phyloP scores from a whole-genome alignment of 192 early-diverging fungal species.

The Podila verticillata region DNA sequence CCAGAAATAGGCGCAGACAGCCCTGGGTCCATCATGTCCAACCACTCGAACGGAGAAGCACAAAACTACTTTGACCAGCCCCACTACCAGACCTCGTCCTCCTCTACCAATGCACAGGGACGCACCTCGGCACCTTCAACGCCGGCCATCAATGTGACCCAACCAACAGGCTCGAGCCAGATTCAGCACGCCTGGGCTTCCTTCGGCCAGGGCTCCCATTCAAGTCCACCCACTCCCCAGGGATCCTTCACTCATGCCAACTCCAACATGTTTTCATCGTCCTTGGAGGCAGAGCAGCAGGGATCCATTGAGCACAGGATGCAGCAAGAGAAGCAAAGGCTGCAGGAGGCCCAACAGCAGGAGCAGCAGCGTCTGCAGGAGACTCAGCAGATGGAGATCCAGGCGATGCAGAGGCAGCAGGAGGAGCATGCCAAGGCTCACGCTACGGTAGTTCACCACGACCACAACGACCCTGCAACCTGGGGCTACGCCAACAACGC shows the following conservation, averaged over 20 bases:
- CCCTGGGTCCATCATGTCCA: constrained; percentile 19
- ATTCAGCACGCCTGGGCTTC: constrained; percentile 5
- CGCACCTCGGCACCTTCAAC: constrained; percentile 23
- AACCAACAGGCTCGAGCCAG: background rate
- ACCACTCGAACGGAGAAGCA: constrained; percentile 8
- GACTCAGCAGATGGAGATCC: constrained; percentile 27
- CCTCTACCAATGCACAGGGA: constrained; percentile 2
- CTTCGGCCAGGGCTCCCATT: constrained; percentile 29
- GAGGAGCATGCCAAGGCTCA: constrained; percentile 2
- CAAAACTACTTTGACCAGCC: constrained; percentile 32
- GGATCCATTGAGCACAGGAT: constrained; percentile 6
- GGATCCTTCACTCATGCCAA: background rate
- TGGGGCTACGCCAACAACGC: constrained; percentile 17
- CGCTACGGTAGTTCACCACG: constrained; percentile 17
- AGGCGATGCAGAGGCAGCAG: background rate
- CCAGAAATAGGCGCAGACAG: constrained; percentile 20
- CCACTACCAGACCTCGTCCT: constrained; percentile 3
- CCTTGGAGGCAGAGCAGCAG: constrained; percentile 3
- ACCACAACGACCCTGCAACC: constrained; percentile 47
- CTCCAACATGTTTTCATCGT: constrained; percentile 11
- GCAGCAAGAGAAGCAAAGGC: constrained; percentile 20
- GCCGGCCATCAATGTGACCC: background rate
- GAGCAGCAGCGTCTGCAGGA: constrained; percentile 29
- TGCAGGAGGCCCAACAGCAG: constrained; percentile 17
- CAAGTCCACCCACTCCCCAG: constrained; percentile 28